Evolutionary conservation across 1,284 basidiomycete species (phyloP), one percentile per base, ranked within the genome.

Genomic region (Cutaneotrichosporon dermatis): DNA sequence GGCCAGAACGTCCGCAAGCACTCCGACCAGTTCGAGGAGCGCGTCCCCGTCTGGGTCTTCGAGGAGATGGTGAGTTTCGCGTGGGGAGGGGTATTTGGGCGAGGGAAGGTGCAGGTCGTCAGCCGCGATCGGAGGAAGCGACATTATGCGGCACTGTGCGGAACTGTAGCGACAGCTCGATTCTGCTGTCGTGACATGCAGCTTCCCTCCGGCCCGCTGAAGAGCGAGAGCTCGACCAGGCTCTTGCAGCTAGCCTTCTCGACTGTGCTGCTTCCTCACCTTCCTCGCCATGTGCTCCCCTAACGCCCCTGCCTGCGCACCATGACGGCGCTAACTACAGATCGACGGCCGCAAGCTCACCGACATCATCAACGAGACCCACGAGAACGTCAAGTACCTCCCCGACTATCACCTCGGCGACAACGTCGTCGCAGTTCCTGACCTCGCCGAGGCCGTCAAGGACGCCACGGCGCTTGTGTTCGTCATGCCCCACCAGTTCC

Each of bases 401-500:
- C 82, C 83, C 3, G 81, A 79, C 11, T 74, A 83, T 57, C 63
- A 75, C 52, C 73, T 85, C 1, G 79, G 80, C 2, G 76, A 79
- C 13, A 82, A 83, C 62, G 79, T 84, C 37, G 68, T 80, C 3
- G 83, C 83, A 34, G 73, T 81, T 10, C 79, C 82, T 2, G 79
- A 81, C 60, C 65, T 83, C 1, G 66, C 72, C 10, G 78, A 83
- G 59, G 79, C 82, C 1, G 77, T 82, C 55, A 72, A 81, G 55
- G 82, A 71, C 33, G 83, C 83, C 2, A 83, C 82, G 3, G 79
- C 81, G 4, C 67, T 85, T 39, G 79, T 84, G 50, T 83, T 85
- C 61, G 83, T 85, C 41, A 73, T 82, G 58, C 83, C 83, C 43
- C 83, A 84, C 68, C 80, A 82, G 66, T 78, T 79, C 72, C 66